These are phyloP conservation scores for Polychytrium aggregatum DNA, from an alignment of 192 early-diverging fungal genomes.

Conservation along the genomic window DNA sequence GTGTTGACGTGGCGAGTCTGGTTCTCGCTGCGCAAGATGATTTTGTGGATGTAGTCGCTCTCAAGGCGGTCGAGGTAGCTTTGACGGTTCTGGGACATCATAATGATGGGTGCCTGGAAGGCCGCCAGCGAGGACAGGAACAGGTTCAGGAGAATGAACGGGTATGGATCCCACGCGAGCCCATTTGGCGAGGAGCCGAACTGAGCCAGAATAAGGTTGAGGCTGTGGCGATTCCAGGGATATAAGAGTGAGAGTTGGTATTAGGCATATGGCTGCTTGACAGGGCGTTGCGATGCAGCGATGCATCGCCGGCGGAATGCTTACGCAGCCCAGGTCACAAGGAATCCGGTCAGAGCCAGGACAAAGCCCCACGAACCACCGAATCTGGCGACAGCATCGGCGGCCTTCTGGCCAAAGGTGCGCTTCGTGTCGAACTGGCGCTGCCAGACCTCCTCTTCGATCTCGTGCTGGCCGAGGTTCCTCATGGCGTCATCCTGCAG, in stretches of 20 bases:
- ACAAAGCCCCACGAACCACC: slow-evolving; percentile 30
- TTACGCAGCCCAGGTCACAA: slow-evolving; percentile 11
- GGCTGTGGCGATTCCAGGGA: too few relatives aligned
- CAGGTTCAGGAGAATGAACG: slow-evolving; percentile 34
- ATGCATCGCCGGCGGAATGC: too few relatives aligned
- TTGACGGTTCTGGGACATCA: slow-evolving; percentile 41
- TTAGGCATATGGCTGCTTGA: too few relatives aligned
- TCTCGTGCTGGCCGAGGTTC: slow-evolving; percentile 24
- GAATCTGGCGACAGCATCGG: slow-evolving; percentile 20
- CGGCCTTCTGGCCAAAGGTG: slow-evolving; percentile 21
- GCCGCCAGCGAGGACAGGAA: slow-evolving; percentile 27
- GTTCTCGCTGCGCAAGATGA: slow-evolving; percentile 26
- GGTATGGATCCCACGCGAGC: slow-evolving; percentile 23
- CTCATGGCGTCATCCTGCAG: slow-evolving; percentile 30
- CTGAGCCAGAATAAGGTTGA: neutral
- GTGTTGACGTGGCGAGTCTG: slow-evolving; percentile 30
- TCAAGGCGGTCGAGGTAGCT: slow-evolving; percentile 20
- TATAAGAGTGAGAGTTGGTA: too few relatives aligned
- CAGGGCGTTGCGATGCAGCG: too few relatives aligned
- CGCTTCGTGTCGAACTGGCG: slow-evolving; percentile 27
- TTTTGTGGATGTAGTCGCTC: slow-evolving; percentile 21
- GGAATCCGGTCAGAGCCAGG: slow-evolving; percentile 13
- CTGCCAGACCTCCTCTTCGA: slow-evolving; percentile 27
- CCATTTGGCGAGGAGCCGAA: slow-evolving; percentile 3
- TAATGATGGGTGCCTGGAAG: slow-evolving; percentile 35